Percentiles rank a stretch among this genome's conserved stretches.
Evolutionary conservation across 108 stramenopile genomes (phyloP).

Genomic region (Cyclostephanos invisitatus): DNA sequence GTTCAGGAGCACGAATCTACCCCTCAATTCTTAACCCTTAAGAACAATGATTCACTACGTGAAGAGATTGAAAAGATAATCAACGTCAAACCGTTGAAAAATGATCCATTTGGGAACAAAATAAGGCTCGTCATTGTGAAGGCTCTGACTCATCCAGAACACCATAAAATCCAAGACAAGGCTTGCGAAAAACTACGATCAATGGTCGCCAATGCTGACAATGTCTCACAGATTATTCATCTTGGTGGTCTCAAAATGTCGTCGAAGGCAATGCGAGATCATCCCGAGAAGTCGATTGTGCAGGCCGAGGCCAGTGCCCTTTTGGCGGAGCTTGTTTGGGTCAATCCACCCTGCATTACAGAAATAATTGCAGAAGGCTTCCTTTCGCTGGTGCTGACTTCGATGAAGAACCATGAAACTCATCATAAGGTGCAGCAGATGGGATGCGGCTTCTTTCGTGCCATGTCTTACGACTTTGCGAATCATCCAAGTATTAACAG

Average conservation of each 20-base stretch:
- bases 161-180: conserved; percentile 33
- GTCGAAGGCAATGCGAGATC: conserved; percentile 29
- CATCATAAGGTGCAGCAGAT: conserved; percentile 34
- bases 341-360: conserved; percentile 14
- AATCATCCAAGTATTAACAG: conserved; percentile 23
- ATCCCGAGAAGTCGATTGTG: conserved; percentile 13
- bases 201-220: conserved; percentile 6
- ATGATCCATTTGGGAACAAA: conserved; percentile 21
- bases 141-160: conserved; percentile 6
- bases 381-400: conserved; percentile 17
- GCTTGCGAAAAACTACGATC: conserved; percentile 25
- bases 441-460: conserved; percentile 34
- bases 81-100: conserved; percentile 8
- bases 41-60: neutral
- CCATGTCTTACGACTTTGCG: conserved; percentile 40
- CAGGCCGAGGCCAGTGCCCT: conserved; percentile 30
- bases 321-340: conserved; percentile 21
- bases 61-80: neutral
- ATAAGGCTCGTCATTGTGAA: conserved; percentile 23
- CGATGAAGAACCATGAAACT: conserved; percentile 27
- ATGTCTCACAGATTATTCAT: conserved; percentile 28
- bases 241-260: conserved; percentile 28
- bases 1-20: neutral
- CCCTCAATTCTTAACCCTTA: neutral
- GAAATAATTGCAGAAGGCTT: conserved; percentile 26